Percentiles rank a stretch among this genome's conserved stretches.
These are phyloP conservation scores for Linnemannia zychae DNA, from an alignment of 192 early-diverging fungal species.

Conservation along the genomic window DNA sequence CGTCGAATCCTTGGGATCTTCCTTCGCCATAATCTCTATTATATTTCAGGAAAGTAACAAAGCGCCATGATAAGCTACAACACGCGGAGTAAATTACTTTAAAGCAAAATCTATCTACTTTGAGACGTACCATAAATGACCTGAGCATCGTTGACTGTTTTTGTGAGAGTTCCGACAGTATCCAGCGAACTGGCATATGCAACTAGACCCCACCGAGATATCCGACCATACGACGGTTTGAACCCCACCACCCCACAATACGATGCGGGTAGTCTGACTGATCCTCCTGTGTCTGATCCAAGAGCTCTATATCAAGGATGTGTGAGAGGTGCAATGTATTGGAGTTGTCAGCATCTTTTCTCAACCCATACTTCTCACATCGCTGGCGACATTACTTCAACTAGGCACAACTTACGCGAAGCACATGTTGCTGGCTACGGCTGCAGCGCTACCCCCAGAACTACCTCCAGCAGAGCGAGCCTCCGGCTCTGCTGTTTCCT, in stretches of 20 bases:
- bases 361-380: too few relatives aligned
- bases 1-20: constrained; percentile 76
- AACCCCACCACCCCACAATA: constrained; percentile 95
- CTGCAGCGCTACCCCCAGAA: constrained; percentile 92
- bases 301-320: constrained; percentile 68
- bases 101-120: not conserved
- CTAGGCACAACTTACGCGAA: constrained; percentile 67
- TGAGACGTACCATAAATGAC: constrained; percentile 68
- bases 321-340: not conserved
- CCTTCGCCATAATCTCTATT: constrained; percentile 67
- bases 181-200: constrained; percentile 92
- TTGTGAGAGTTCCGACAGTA: constrained; percentile 85
- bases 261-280: constrained; percentile 92
- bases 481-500: constrained; percentile 17
- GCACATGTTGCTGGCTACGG: constrained; percentile 87
- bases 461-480: constrained; percentile 85
- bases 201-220: constrained; percentile 88
- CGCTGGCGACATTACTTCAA: not conserved
- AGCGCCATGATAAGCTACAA: not conserved
- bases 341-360: not conserved
- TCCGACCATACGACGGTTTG: constrained; percentile 92
- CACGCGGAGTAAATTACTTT: not conserved
- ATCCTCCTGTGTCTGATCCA: constrained; percentile 96
- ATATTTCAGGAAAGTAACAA: not conserved
- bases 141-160: constrained; percentile 67